These are phyloP conservation scores for Psidium guajava DNA, from an alignment of 345 rosid species.

Conservation along the genomic window DNA sequence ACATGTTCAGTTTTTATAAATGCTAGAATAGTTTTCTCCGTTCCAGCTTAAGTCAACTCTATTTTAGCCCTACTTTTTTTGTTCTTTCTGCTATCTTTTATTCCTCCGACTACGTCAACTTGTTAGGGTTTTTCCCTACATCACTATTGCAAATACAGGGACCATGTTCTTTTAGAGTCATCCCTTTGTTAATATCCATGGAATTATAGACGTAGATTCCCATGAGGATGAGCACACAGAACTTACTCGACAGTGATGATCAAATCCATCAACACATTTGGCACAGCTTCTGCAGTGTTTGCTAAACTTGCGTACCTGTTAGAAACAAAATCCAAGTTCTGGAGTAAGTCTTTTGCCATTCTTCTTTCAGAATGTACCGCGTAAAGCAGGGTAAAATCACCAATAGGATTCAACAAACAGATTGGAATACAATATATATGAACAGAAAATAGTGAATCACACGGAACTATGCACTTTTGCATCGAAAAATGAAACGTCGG, in stretches of 20 bases:
- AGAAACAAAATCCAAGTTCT: neutral
- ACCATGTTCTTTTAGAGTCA: neutral
- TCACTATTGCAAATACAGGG: neutral
- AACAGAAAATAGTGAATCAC: neutral
- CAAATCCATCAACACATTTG: constrained; percentile 95
- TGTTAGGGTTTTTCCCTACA: neutral
- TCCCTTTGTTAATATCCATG: neutral
- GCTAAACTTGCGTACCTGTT: constrained; percentile 81
- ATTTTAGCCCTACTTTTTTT: neutral
- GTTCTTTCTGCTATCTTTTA: neutral
- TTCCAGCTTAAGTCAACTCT: neutral
- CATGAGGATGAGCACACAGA: neutral
- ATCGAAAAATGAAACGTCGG: neutral
- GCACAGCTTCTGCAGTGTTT: constrained; percentile 95
- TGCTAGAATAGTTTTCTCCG: neutral
- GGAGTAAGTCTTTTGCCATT: neutral
- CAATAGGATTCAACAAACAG: neutral
- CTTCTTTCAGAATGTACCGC: neutral
- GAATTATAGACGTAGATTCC: neutral
- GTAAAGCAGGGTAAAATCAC: neutral
- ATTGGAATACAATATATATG: neutral
- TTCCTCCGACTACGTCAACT: neutral
- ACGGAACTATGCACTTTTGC: neutral
- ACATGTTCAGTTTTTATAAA: neutral
- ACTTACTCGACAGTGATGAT: constrained; percentile 94